Evolutionary conservation across 768 basidiomycete species (phyloP), one percentile per base, ranked within the genome.

Genomic region (Baorangia bicolor): DNA sequence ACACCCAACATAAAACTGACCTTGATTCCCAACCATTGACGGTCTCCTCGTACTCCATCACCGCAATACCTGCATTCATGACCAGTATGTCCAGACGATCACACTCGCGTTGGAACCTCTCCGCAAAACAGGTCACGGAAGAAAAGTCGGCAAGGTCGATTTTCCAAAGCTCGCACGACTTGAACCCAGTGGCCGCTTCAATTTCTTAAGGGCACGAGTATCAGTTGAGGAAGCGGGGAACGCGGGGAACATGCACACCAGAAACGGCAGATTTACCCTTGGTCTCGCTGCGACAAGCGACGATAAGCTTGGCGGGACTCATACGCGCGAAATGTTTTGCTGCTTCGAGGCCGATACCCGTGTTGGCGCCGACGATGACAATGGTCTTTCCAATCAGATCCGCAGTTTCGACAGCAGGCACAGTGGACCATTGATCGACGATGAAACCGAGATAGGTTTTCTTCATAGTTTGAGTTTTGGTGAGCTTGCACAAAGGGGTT

Each of bases 1-100:
- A n/a, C n/a, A n/a, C 10, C 34, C 34, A 48, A 1, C 3, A 18
- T 3, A 10, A 27, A 8, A 6, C 18, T 25, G 6, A 48, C 82
- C 58, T 65, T 12, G 64, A 46, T 55, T 83, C 81, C 78, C 77
- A 83, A 8, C 78, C 81, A 62, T 82, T 76, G 0, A 49, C 34
- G 0, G 76, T 77, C 10, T 58, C 43, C 7, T 64, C 35, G 31
- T 71, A 73, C 10, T n/a, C 46, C 2, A 0, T 1, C 0, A 20
- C 2, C 0, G 48, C 21, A 2, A 75, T 50, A 0, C 57, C 78
- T 1, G 81, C 78, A 28, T 81, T 81, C 63, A 75, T 72, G 12
- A 81, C 69, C 2, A 83, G n/a, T 21, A 80, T 56, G 23, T 66
- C 64, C 7, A 63, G 33, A 25, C 53, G 52, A 16, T 51, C 61